These are phyloP conservation scores for Gossypium bickii DNA, from an alignment of 345 rosid genomes.

Conservation along the genomic window DNA sequence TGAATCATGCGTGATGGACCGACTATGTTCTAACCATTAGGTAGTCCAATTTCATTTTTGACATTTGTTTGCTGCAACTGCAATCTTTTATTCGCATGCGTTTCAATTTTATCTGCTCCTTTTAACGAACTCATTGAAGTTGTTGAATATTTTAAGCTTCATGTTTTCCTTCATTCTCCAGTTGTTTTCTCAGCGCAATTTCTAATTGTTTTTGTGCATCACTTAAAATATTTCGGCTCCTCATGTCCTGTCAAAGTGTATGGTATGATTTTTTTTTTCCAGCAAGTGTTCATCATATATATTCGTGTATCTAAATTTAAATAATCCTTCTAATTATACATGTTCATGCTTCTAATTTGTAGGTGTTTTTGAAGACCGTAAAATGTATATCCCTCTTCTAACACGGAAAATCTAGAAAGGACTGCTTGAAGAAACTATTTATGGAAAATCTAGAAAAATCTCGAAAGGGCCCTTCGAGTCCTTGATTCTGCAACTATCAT, in stretches of 20 bases:
- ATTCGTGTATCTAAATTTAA: too few species aligned
- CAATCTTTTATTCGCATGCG: slow-evolving; percentile 3
- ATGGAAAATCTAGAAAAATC: background rate
- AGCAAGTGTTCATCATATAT: too few species aligned
- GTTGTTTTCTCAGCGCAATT: background rate
- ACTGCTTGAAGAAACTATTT: background rate
- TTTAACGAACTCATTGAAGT: background rate
- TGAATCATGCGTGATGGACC: slow-evolving; percentile 16
- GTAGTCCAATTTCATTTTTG: slow-evolving; percentile 7
- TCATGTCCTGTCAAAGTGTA: too few species aligned
- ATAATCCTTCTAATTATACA: too few species aligned
- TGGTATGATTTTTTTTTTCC: too few species aligned
- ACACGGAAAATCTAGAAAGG: slow-evolving; percentile 12
- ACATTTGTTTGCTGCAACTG: slow-evolving; percentile 4
- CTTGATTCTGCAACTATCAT: background rate
- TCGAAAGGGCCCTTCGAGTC: background rate
- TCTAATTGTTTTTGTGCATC: too few species aligned
- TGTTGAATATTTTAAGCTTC: background rate
- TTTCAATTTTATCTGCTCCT: background rate
- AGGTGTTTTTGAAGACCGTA: slow-evolving; percentile 24
- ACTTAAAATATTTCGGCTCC: too few species aligned
- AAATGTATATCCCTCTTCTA: background rate
- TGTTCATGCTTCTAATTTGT: slow-evolving; percentile 21
- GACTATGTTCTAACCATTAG: slow-evolving; percentile 8
- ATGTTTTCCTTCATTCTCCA: background rate